Base-by-base conservation (phyloP, 768 basidiomycete species). In the Asterophora parasitica region DNA sequence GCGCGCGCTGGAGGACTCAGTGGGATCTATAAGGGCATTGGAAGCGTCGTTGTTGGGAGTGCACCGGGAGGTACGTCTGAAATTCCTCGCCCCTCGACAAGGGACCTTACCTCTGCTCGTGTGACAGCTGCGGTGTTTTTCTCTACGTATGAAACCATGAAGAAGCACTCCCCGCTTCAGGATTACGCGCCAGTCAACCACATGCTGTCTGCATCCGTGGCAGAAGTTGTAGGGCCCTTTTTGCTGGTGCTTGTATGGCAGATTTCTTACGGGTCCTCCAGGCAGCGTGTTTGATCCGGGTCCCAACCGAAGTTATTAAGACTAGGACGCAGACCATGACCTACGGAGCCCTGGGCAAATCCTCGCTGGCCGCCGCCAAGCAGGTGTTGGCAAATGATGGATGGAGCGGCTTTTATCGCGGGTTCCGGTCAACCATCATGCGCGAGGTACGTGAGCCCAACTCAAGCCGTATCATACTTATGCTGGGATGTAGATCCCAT, bases 281-380 rank as follows among this genome's bases (percentile, higher is more conserved):
- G 87, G 78, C 85, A 41, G 92, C 94, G 28, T 98, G 94, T 64
- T 71, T 95, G 44, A 79, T 98, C 42, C 87, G 94, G 40, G 94
- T 98, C 2, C 94, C 94, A 1, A 96, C 94, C 0, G 95, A 97
- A 64, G 87, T 98, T 26, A 86, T 97, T 68, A 98, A 98, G 65
- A 94, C 91, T 8, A 79, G 94, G 3, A 85, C 81, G 49, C 95
- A 97, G 62, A 92, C 92, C 0, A 85, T 85, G 13, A 79, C 78
- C 8, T 93, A 94, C 57, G 76, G 74, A 7, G 64, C 69, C 4
- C 59, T 73, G 12, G 77, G 76, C 1, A 61, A 66, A 26, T 83
- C 85, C 0, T 90, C 88, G 0, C 61, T 82, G 8, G 66, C 78
- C 0, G 77, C 83, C 0, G 80, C 83, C 9, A 74, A 67, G 37